Percentiles rank a stretch among this genome's conserved stretches.
Conservation (phyloP, 2,329 filamentous ascomycete species). For the Helotiales sp. region DNA sequence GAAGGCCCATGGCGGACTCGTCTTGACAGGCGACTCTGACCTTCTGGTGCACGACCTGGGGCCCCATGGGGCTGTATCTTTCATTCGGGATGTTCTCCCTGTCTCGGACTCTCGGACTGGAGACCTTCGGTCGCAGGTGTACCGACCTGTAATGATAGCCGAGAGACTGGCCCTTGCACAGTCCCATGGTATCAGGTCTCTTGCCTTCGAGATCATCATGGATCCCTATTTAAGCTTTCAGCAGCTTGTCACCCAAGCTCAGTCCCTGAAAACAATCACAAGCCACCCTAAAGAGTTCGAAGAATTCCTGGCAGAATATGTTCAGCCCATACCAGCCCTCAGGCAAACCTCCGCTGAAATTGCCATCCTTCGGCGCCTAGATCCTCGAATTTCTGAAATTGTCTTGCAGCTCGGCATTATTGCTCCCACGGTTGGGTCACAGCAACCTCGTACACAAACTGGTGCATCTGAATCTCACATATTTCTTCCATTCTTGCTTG, state of each 20-base stretch:
- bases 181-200: slow-evolving; percentile 39
- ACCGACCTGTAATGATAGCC: slow-evolving; percentile 45
- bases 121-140: slow-evolving; percentile 31
- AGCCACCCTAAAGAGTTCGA: slow-evolving; percentile 18
- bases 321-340: not conserved
- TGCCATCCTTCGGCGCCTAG: slow-evolving; percentile 34
- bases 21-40: slow-evolving; percentile 87
- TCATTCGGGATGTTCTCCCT: slow-evolving; percentile 62
- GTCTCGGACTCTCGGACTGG: slow-evolving; percentile 12
- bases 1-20: slow-evolving; percentile 50
- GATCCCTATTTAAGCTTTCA: slow-evolving; percentile 28
- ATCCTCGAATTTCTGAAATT: slow-evolving; percentile 52
- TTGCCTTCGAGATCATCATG: slow-evolving; percentile 36
- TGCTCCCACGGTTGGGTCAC: slow-evolving; percentile 27
- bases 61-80: slow-evolving; percentile 58
- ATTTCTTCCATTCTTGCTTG: slow-evolving; percentile 65
- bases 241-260: slow-evolving; percentile 27
- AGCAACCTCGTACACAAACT: slow-evolving; percentile 12
- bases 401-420: slow-evolving; percentile 42
- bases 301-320: slow-evolving; percentile 30
- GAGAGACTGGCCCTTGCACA: slow-evolving; percentile 43
- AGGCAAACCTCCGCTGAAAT: not conserved
- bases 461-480: slow-evolving; percentile 39
- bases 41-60: slow-evolving; percentile 74
- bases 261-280: slow-evolving; percentile 18